phyloP scores from a whole-genome alignment of 345 rosid species.

The Camelina sativa region DNA sequence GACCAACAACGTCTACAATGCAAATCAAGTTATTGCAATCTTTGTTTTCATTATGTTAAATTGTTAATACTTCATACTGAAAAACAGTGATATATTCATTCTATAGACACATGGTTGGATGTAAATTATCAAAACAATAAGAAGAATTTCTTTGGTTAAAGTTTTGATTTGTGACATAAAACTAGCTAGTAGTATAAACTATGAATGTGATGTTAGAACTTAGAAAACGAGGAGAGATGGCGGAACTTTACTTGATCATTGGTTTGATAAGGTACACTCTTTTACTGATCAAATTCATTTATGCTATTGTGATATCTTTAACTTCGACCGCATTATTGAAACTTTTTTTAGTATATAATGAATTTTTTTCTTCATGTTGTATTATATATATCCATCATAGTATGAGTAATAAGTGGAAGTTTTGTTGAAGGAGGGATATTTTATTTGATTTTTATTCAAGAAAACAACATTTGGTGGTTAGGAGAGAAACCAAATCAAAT shows the following conservation, averaged over 20 bases:
- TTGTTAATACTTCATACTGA: no score
- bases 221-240: background rate
- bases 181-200: background rate
- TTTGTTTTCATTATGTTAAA: no score
- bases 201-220: background rate
- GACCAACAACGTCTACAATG: slow-evolving; percentile 29
- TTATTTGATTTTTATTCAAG: background rate
- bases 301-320: background rate
- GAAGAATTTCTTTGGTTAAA: background rate
- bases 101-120: background rate
- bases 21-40: background rate
- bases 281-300: background rate
- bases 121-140: background rate
- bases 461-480: slow-evolving; percentile 34
- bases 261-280: background rate
- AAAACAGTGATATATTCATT: background rate
- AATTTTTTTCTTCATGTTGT: background rate
- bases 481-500: slow-evolving; percentile 43
- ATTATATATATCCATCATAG: background rate
- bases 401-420: slow-evolving; percentile 11
- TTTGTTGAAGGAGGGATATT: background rate
- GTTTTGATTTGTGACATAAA: background rate
- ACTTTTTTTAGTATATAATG: background rate
- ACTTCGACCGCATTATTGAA: background rate
- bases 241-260: no score